A percentile compares a stretch with the other conserved stretches of the same genome.
phyloP scores from a whole-genome alignment of 176 grass and related monocot genomes.

The Avena insularis region DNA sequence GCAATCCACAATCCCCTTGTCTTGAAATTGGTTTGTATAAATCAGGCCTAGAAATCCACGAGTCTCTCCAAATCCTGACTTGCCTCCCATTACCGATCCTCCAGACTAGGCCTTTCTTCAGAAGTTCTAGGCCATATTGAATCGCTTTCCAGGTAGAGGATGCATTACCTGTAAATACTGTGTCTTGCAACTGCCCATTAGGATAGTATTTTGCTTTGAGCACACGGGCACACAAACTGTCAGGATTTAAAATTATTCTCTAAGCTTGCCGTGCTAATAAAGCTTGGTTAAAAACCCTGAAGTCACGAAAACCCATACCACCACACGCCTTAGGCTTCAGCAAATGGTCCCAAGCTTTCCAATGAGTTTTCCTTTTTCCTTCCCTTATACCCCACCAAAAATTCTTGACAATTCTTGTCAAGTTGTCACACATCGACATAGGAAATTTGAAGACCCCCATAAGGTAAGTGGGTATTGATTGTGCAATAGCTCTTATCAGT shows the following conservation, averaged over 20 bases:
- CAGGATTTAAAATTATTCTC: background rate
- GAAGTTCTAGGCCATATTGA: background rate
- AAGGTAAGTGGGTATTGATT: no score
- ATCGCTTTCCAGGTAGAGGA: background rate
- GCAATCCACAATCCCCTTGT: rapidly evolving
- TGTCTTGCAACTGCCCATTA: background rate
- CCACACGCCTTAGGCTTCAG: background rate
- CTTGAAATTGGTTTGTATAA: background rate
- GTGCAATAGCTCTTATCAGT: no score
- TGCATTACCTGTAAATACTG: background rate
- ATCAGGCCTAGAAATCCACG: background rate
- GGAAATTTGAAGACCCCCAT: no score
- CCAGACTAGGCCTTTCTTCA: background rate
- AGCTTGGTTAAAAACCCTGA: background rate
- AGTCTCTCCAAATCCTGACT: background rate
- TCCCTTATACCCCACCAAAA: no score
- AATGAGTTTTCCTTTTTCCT: background rate
- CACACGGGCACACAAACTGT: background rate
- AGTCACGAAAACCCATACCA: background rate
- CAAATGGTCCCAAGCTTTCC: background rate
- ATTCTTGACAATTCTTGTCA: no score
- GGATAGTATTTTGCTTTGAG: background rate
- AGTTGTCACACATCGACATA: no score
- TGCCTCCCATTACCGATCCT: background rate
- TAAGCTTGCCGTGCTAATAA: background rate